Base-by-base conservation (phyloP, 257 asterid species). In the Knoxia roxburghii region DNA sequence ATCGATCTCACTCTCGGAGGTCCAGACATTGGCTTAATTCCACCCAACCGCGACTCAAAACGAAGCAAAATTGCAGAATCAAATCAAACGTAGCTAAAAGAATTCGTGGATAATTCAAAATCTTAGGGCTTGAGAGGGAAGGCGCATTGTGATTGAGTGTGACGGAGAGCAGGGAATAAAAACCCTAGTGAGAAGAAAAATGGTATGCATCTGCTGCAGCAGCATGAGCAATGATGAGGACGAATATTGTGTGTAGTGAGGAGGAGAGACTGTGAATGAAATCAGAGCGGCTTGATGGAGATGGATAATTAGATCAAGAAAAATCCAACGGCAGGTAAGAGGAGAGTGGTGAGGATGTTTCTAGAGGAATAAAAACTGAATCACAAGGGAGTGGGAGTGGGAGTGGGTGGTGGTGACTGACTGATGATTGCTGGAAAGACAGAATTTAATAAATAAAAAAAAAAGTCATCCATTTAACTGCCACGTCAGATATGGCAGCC, bases 1-100 rank as follows among this genome's bases (percentile, higher is more conserved):
- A 75, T 79, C 76, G 81, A 78, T 69, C 81, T 84, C 76, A 74
- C 89, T 77, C 86, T 78, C 41, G 87, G 90, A 14, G 86, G 86
- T 33, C 92, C 96, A 39, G 96, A 89, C 95, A 92, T 92, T 73
- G 67, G 33, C 63, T 23, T n/a, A 4, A 64, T 17, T 55, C 2
- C 0, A 41, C 73, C 56, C 2, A 10, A 23, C 26, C 41, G 18
- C 29, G 4, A 7, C 68, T n/a, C 7, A 3, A 54, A 26, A 57
- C 20, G 5, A 48, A 12, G 23, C 23, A 6, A n/a, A 57, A 57
- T 57, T 32, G 5, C 63, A 6, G 12, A 57, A 32, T 17, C 32
- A 32, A 30, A 4, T 57, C 14, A 9, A 35, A 57, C 20, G 3
- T 20, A 32, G 6, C 46, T 10, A 9, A 37, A 58, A 17, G 27